Base-by-base conservation (phyloP, 306 rosid species). In the Cicer cuneatum region DNA sequence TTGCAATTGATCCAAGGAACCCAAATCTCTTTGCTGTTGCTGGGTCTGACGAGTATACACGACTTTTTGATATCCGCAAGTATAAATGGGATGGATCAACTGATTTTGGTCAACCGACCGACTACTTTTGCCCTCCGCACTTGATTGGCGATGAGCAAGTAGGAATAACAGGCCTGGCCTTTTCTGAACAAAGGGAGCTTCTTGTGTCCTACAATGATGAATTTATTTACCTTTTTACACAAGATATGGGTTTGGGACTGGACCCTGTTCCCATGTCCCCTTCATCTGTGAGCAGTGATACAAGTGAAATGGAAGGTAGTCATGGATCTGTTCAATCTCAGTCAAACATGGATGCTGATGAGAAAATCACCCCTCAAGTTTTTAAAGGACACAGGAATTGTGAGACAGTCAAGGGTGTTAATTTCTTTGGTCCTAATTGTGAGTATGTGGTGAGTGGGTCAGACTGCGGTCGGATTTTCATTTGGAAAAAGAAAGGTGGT, bases 401-500 rank as follows among this genome's bases (percentile, higher is more conserved):
- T 65, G 89, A 83, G 80, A 94, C 99, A 4, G 93, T 94, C 39
- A 94, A 94, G 84, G 97, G 99, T 66, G 99, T 92, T 74, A 92
- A 80, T 77, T 94, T 94, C 74, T 86, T 90, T 75, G 99, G 99
- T 54, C 97, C 99, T 29, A 87, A 85, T 7, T 87, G 92, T 52
- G 99, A 94, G 76, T 94, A 92, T 86, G 99, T 92, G 39, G 88
- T 89, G 58, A 94, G 99, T 51, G 99, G 99, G 14, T 94, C 99
- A 69, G 99, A 94, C 66, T 94, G 99, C 85, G 99, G 97, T 67
- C 88, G 96, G 47, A 94, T 94, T 77, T 94, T 94, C 85, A 84
- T 89, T 47, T 92, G 99, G 99, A 92, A 75, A 80, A 94, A 90
- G 83, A 92, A 88, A 77, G 90, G 86, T 5, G 96, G 96, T 66